Base-by-base conservation (phyloP, 2,329 filamentous ascomycete genomes). In the Colletotrichum coccodes region DNA sequence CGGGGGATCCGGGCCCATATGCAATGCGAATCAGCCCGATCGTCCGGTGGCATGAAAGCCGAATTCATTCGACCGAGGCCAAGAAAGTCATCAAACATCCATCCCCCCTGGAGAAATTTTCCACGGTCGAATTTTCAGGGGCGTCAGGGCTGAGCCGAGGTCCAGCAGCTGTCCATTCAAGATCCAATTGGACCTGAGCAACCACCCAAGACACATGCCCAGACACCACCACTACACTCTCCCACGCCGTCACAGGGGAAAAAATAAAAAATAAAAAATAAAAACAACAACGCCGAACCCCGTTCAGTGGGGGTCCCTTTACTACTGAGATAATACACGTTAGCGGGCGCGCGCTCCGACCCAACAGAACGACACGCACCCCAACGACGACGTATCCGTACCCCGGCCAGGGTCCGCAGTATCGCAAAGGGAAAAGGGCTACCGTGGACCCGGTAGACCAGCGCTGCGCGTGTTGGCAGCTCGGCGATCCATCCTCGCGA, bases 11-110 rank as follows among this genome's bases (percentile, higher is more conserved):
- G 56, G 36, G 14, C 26, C n/a, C 3, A 26, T 4, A 11, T 14
- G 8, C 4, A 16, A 23, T 91, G 53, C 71, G 87, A 91, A 26
- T 47, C 40, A 47, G 2, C 2, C 56, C 40, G 56, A 32, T 18
- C n/a, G 40, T 47, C 56, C 56, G 42, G 21, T 26, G 18, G 42
- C 40, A 36, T 1, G 2, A n/a, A 36, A 54, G 18, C 16, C 26
- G 32, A 26, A 12, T n/a, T 3, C 7, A 11, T 28, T 7, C 14
- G n/a, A 26, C 56, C 56, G 42, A 46, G 30, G 56, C 56, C 56
- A 18, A 59, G 40, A 34, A n/a, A n/a, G 28, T 16, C 16, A 34
- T 28, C 23, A 9, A 16, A 46, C 28, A 47, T 32, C 12, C 5
- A 18, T 34, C 23, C 21, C 23, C 53, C 28, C 53, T 8, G 34